Evolutionary conservation across 2,329 filamentous ascomycete species (phyloP).

Genomic region (Cladophialophora bantiana): DNA sequence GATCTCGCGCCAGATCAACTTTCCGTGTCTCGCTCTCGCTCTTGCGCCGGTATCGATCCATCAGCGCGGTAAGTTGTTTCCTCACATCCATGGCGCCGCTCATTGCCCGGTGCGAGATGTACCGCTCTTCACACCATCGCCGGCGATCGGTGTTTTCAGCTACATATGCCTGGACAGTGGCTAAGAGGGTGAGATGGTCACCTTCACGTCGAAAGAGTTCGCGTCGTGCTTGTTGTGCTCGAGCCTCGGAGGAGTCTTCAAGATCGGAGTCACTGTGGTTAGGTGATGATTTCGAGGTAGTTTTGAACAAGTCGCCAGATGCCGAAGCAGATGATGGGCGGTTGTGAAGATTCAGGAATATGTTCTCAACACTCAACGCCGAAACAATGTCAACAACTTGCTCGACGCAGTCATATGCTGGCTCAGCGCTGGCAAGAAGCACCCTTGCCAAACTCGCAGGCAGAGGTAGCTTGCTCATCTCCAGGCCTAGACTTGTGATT

Average conservation of each 20-base stretch:
- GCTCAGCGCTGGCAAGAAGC: conserved; percentile 76
- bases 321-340: neutral
- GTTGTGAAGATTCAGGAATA: conserved; percentile 63
- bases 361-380: conserved; percentile 68
- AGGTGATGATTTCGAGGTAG: neutral
- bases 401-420: conserved; percentile 74
- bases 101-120: conserved; percentile 70
- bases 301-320: conserved; percentile 1
- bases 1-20: conserved; percentile 7
- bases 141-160: conserved; percentile 65
- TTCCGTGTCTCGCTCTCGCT: conserved; percentile 10
- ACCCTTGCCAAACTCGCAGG: conserved; percentile 82
- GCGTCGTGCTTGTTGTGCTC: conserved; percentile 62
- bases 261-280: conserved; percentile 22
- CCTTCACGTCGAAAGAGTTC: conserved; percentile 67
- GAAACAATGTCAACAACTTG: conserved; percentile 86
- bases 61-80: conserved; percentile 39
- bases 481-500: conserved; percentile 75
- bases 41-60: conserved; percentile 25
- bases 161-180: conserved; percentile 66
- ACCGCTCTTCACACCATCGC: conserved; percentile 65
- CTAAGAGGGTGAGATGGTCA: conserved; percentile 68
- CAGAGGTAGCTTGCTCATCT: conserved; percentile 83
- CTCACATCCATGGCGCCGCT: conserved; percentile 64
- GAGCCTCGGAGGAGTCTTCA: conserved; percentile 21